A percentile compares a stretch with the other conserved stretches of the same genome.
Conservation (phyloP, 2,329 filamentous ascomycete species). For the Clarireedia homoeocarpa region DNA sequence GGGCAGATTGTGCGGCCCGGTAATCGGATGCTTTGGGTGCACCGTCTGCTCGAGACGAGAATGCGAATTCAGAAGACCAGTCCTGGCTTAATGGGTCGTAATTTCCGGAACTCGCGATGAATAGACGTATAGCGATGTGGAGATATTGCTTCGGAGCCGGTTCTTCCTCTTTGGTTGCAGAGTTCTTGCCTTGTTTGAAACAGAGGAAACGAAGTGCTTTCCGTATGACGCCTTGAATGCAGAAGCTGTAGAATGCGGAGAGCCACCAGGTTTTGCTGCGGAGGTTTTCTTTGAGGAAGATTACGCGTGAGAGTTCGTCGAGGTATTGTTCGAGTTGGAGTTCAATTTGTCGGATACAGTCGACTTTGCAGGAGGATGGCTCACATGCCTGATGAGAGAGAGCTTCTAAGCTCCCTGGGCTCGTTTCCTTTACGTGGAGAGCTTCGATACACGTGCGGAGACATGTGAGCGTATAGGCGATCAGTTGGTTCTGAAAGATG, state of each 20-base stretch:
- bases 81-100: constrained; percentile 7
- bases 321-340: constrained; percentile 10
- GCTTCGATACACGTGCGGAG: constrained; percentile 15
- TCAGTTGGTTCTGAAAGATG: constrained; percentile 14
- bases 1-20: background rate
- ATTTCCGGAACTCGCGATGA: constrained; percentile 13
- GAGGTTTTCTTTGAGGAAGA: constrained; percentile 16
- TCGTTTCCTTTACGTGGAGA: constrained; percentile 4
- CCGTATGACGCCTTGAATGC: constrained; percentile 14
- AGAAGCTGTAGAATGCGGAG: constrained; percentile 16
- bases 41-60: background rate
- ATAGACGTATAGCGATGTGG: constrained; percentile 7
- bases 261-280: constrained; percentile 13
- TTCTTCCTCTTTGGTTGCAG: background rate
- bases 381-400: constrained; percentile 1
- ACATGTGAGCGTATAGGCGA: constrained; percentile 17
- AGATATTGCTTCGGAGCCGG: constrained; percentile 4
- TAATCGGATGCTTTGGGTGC: constrained; percentile 2
- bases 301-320: constrained; percentile 13
- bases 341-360: constrained; percentile 7
- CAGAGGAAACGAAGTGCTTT: constrained; percentile 1
- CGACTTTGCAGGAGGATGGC: constrained; percentile 11
- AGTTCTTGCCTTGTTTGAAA: background rate
- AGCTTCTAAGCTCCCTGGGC: background rate
- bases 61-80: background rate